Evolutionary conservation across 2,329 filamentous ascomycete species (phyloP).

Genomic region (Cytospora leucostoma): DNA sequence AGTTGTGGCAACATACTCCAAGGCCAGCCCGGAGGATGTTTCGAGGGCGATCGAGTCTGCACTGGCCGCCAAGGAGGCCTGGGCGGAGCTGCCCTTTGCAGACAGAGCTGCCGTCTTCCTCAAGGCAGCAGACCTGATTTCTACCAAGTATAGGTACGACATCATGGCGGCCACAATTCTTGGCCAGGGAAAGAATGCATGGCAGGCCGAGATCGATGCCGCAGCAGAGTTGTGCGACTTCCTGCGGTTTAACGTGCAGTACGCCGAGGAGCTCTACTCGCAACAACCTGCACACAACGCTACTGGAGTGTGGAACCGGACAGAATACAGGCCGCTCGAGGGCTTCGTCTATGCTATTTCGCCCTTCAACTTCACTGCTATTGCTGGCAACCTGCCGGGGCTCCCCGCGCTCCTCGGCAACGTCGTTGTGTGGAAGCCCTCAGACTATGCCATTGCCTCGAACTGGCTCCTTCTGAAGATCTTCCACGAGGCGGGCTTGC

Average conservation of each 20-base stretch:
- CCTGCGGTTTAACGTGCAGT: slow-evolving; percentile 90
- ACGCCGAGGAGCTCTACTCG: slow-evolving; percentile 86
- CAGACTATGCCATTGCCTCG: slow-evolving; percentile 81
- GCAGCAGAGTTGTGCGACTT: slow-evolving; percentile 93
- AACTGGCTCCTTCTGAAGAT: slow-evolving; percentile 92
- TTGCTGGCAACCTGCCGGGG: slow-evolving; percentile 81
- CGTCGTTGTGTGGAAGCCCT: slow-evolving; percentile 97
- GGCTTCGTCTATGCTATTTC: slow-evolving; percentile 94
- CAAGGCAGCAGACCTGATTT: slow-evolving; percentile 89
- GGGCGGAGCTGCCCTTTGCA: slow-evolving; percentile 84
- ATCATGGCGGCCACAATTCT: slow-evolving; percentile 96
- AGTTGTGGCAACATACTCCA: slow-evolving; percentile 80
- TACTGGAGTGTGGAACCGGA: slow-evolving; percentile 84
- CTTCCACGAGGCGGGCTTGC: slow-evolving; percentile 86
- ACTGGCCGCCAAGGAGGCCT: slow-evolving; percentile 79
- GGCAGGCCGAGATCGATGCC: slow-evolving; percentile 98
- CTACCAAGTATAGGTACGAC: slow-evolving; percentile 92
- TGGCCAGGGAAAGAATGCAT: slow-evolving; percentile 96
- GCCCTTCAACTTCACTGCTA: slow-evolving; percentile 97
- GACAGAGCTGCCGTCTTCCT: slow-evolving; percentile 93
- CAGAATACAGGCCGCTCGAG: slow-evolving; percentile 87
- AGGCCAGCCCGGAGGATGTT: slow-evolving; percentile 76
- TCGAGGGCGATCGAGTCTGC: slow-evolving; percentile 79
- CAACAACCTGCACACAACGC: slow-evolving; percentile 85
- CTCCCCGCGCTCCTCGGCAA: slow-evolving; percentile 89